Conservation (phyloP, 345 rosid genomes). For the Pistacia atlantica region DNA sequence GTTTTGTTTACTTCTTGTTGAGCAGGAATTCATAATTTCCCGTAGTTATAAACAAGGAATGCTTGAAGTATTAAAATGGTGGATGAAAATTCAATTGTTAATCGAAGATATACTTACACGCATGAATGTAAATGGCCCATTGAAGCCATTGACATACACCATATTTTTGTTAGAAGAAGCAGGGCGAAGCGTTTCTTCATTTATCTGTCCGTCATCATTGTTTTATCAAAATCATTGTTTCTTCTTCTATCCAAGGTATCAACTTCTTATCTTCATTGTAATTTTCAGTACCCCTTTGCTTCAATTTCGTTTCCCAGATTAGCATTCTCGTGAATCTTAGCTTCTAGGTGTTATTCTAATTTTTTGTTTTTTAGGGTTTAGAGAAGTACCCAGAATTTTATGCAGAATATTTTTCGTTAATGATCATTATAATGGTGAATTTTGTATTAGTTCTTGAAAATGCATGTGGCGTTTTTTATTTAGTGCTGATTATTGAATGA, state of each 20-base stretch:
- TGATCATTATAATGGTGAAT: background rate
- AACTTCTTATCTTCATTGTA: background rate
- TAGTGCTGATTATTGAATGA: background rate
- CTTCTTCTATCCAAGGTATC: conserved; percentile 53
- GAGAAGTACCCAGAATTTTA: background rate
- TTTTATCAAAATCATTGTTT: conserved; percentile 37
- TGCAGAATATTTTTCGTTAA: background rate
- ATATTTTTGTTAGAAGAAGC: conserved; percentile 51
- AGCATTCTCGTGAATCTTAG: background rate
- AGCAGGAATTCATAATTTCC: background rate
- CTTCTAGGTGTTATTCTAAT: background rate
- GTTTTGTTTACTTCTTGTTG: background rate
- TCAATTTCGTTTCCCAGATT: background rate
- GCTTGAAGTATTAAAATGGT: conserved; percentile 34
- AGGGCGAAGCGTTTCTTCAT: conserved; percentile 30
- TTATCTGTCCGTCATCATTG: conserved; percentile 33
- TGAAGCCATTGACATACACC: conserved; percentile 61
- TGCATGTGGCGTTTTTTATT: background rate
- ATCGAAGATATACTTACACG: conserved; percentile 45
- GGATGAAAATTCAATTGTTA: conserved; percentile 31
- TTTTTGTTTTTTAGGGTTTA: background rate
- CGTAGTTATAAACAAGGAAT: conserved; percentile 17
- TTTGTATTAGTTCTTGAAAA: background rate
- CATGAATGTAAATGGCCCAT: conserved; percentile 44
- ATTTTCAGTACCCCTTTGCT: conserved; percentile 9